Conservation (phyloP, 768 basidiomycete genomes). For the Nidula microcarpa region DNA sequence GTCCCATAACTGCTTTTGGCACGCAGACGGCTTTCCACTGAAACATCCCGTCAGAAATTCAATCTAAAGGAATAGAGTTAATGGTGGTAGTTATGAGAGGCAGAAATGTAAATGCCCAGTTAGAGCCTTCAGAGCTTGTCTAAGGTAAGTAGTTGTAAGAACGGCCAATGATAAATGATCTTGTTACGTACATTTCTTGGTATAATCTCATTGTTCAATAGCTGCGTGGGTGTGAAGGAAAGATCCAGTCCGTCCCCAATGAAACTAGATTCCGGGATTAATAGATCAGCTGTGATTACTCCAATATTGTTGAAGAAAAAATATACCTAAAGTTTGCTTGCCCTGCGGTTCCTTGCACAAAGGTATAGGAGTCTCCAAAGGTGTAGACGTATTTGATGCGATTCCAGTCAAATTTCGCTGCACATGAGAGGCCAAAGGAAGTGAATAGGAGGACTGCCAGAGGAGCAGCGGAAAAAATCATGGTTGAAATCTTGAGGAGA, state of each 20-base stretch:
- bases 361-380: constrained; percentile 56
- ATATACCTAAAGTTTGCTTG: constrained; percentile 46
- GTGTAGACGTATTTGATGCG: constrained; percentile 42
- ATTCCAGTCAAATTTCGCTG: constrained; percentile 35
- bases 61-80: constrained; percentile 23
- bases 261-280: constrained; percentile 18
- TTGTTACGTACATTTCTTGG: constrained; percentile 33
- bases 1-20: constrained; percentile 47
- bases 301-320: not conserved
- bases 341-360: constrained; percentile 47
- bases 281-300: constrained; percentile 16
- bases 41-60: constrained; percentile 54
- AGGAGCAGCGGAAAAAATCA: not conserved
- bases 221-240: constrained; percentile 35
- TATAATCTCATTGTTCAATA: constrained; percentile 41
- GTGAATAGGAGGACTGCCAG: not conserved
- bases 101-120: constrained; percentile 33
- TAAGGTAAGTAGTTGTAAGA: constrained; percentile 8
- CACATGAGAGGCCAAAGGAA: too few relatives aligned
- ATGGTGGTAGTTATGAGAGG: not conserved
- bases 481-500: not conserved
- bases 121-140: constrained; percentile 54
- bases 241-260: constrained; percentile 43
- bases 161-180: not conserved
- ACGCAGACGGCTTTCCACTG: constrained; percentile 36